A percentile compares a stretch with the other conserved stretches of the same genome.
Conservation (phyloP, 1,284 basidiomycete genomes). For the Phenoliferia sp. region DNA sequence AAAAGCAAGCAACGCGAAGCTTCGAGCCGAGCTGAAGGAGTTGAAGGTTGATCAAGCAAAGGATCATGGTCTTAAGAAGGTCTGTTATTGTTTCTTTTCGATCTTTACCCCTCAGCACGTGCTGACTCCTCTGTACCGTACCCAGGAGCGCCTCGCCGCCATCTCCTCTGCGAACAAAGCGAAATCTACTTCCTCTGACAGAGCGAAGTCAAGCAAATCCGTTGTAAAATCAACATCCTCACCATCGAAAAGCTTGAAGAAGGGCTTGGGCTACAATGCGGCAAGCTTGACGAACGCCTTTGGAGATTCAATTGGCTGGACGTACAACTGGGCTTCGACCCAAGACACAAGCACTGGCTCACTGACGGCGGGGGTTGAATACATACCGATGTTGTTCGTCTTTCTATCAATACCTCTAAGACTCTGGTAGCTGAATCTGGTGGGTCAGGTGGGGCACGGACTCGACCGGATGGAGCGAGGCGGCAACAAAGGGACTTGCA, state of each 20-base stretch:
- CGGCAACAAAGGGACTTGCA: constrained; percentile 9
- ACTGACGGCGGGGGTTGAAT: constrained; percentile 17
- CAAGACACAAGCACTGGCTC: background rate
- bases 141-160: background rate
- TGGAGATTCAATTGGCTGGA: constrained; percentile 12
- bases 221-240: background rate
- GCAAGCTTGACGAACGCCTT: constrained; percentile 1
- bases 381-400: constrained; percentile 28
- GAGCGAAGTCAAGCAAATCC: background rate
- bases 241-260: constrained; percentile 6
- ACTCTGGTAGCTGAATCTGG: background rate
- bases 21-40: background rate
- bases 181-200: background rate
- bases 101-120: background rate
- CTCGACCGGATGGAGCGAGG: background rate
- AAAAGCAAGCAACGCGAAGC: background rate
- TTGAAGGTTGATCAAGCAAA: background rate
- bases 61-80: background rate
- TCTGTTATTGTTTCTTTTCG: background rate
- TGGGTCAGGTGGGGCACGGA: constrained; percentile 3
- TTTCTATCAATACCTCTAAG: background rate
- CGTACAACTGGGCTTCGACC: constrained; percentile 25
- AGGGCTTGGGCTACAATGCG: constrained; percentile 18
- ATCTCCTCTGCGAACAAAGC: background rate
- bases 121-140: background rate